Percentiles rank a stretch among this genome's conserved stretches.
phyloP scores from a whole-genome alignment of 1,284 basidiomycete species.

The Leucoagaricus sp. region DNA sequence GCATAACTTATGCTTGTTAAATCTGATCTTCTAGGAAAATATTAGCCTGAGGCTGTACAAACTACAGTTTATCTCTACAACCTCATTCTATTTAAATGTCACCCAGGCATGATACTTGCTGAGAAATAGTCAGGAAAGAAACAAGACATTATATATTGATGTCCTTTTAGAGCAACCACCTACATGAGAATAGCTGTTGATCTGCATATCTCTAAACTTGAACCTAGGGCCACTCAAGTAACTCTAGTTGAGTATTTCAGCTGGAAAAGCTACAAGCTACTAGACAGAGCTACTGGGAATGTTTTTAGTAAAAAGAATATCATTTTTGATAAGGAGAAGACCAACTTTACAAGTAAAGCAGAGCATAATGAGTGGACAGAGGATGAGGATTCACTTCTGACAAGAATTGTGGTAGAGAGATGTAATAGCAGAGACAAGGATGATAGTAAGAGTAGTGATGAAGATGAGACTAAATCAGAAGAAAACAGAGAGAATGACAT shows the following conservation, averaged over 20 bases:
- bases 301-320: constrained; percentile 22
- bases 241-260: constrained; percentile 25
- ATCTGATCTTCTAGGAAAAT: constrained; percentile 24
- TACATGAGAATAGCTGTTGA: constrained; percentile 27
- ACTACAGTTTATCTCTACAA: constrained; percentile 11
- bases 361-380: not conserved
- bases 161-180: constrained; percentile 17
- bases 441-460: not conserved
- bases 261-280: constrained; percentile 22
- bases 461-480: not conserved
- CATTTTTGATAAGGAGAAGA: constrained; percentile 25
- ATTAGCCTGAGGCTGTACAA: constrained; percentile 30
- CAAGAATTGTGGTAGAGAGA: not conserved
- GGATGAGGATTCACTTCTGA: not conserved
- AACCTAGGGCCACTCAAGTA: constrained; percentile 21
- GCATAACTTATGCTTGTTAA: constrained; percentile 26
- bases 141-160: constrained; percentile 27
- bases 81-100: not conserved
- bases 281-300: constrained; percentile 13
- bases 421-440: not conserved
- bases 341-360: not conserved
- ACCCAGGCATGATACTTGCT: not conserved
- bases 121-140: constrained; percentile 14
- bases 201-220: constrained; percentile 23
- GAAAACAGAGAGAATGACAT: not conserved